Evolutionary conservation across 2,329 filamentous ascomycete genomes (phyloP).

Genomic region (Claviceps quebecensis): DNA sequence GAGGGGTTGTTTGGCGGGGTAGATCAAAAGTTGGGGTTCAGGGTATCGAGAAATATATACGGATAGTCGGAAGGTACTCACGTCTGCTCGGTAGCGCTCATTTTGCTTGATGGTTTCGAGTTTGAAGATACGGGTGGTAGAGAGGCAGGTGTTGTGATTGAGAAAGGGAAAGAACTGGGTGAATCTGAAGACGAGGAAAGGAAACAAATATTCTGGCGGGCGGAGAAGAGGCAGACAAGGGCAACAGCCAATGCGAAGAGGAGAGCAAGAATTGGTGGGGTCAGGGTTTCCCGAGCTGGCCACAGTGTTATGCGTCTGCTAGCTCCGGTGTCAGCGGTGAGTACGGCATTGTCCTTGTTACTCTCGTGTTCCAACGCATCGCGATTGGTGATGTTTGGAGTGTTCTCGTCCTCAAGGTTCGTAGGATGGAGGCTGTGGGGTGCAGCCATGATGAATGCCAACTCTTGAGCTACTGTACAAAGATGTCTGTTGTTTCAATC

Average conservation of each 20-base stretch:
- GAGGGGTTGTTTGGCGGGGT: slow-evolving; percentile 20
- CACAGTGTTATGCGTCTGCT: slow-evolving; percentile 7
- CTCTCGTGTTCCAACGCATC: neutral
- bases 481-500: too few relatives aligned
- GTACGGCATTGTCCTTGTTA: neutral
- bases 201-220: slow-evolving; percentile 8
- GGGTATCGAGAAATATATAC: too few relatives aligned
- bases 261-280: slow-evolving; percentile 29
- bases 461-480: neutral
- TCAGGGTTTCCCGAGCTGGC: slow-evolving; percentile 24
- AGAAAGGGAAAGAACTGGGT: slow-evolving; percentile 14
- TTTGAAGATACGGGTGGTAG: slow-evolving; percentile 15
- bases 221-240: slow-evolving; percentile 11
- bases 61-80: slow-evolving; percentile 30
- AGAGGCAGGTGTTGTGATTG: slow-evolving; percentile 11
- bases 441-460: slow-evolving; percentile 3
- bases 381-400: slow-evolving; percentile 3
- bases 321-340: neutral
- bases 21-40: slow-evolving; percentile 3
- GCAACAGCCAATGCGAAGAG: slow-evolving; percentile 24
- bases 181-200: slow-evolving; percentile 16
- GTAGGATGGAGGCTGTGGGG: slow-evolving; percentile 1
- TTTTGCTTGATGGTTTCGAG: slow-evolving; percentile 29
- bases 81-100: slow-evolving; percentile 75
- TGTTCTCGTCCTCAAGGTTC: slow-evolving; percentile 2